phyloP scores from a whole-genome alignment of 2,329 filamentous ascomycete species.

The Cryphonectria parasitica region DNA sequence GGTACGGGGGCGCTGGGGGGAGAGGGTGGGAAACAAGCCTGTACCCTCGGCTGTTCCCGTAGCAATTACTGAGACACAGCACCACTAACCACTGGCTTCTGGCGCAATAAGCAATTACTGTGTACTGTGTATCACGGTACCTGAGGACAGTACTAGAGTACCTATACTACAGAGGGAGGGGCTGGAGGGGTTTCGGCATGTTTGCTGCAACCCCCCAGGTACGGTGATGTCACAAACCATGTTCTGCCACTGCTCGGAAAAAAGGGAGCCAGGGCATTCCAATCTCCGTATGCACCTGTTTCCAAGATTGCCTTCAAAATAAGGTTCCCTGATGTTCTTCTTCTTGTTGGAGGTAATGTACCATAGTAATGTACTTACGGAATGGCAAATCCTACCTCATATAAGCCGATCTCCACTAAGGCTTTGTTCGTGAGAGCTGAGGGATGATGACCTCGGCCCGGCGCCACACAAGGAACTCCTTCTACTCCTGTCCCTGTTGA shows the following conservation, averaged over 20 bases:
- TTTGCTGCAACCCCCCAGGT: background rate
- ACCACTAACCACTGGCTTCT: background rate
- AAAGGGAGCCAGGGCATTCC: background rate
- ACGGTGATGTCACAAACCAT: slow-evolving; percentile 1
- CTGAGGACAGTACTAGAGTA: background rate
- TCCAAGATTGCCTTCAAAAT: slow-evolving; percentile 8
- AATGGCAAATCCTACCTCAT: background rate
- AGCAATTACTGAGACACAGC: background rate
- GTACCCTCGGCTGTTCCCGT: slow-evolving; percentile 11
- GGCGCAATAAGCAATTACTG: background rate
- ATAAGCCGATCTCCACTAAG: background rate
- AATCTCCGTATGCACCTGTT: background rate
- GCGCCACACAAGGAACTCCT: background rate
- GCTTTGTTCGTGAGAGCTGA: background rate
- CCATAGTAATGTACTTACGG: background rate
- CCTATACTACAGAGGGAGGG: background rate
- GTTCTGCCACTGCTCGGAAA: background rate
- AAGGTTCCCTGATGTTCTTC: slow-evolving; percentile 2
- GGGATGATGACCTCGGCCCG: background rate
- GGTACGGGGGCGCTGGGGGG: background rate
- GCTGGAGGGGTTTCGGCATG: background rate
- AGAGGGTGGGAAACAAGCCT: background rate
- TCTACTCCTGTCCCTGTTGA: background rate
- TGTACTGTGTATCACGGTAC: background rate
- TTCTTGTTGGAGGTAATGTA: background rate